These are phyloP conservation scores for Verticillium zaregamsianum DNA, from an alignment of 2,329 filamentous ascomycete species.

Conservation along the genomic window DNA sequence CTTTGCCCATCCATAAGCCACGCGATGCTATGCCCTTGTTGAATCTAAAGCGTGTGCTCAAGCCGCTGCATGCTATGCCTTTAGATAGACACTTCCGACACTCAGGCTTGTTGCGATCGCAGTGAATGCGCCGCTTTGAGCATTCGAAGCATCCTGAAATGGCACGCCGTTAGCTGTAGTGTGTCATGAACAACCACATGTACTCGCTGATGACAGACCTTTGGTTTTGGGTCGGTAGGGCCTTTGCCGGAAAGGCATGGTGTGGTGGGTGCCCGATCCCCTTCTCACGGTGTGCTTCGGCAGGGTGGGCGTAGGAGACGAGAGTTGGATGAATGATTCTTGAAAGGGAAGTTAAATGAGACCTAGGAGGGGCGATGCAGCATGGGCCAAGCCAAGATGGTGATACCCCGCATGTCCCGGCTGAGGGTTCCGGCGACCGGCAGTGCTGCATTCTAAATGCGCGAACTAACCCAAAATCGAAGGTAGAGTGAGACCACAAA, in stretches of 20 bases:
- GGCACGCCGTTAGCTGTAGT: neutral
- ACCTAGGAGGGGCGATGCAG: neutral
- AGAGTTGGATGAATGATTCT: neutral
- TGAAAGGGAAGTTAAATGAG: neutral
- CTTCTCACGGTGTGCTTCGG: neutral
- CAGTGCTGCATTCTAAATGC: neutral
- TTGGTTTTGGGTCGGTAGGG: neutral
- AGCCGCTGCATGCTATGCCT: slow-evolving; percentile 11
- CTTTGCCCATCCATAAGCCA: slow-evolving; percentile 1
- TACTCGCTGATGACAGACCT: neutral
- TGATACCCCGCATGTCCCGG: too few relatives aligned
- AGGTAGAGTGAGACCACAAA: neutral
- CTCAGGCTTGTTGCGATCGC: slow-evolving; percentile 9
- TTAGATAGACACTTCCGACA: slow-evolving; percentile 11
- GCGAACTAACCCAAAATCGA: neutral
- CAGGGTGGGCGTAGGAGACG: too few relatives aligned
- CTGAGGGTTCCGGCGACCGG: too few relatives aligned
- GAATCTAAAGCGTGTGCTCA: slow-evolving; percentile 8
- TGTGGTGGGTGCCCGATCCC: neutral
- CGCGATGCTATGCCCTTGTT: slow-evolving; percentile 3
- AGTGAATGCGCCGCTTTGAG: slow-evolving; percentile 13
- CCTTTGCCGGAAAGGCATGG: neutral
- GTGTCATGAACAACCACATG: too few relatives aligned
- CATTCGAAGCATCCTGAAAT: slow-evolving; percentile 13
- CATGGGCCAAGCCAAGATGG: too few relatives aligned